Percentiles rank a stretch among this genome's conserved stretches.
Evolutionary conservation across 2,329 filamentous ascomycete genomes (phyloP).

Genomic region (Pseudopithomyces maydicus): DNA sequence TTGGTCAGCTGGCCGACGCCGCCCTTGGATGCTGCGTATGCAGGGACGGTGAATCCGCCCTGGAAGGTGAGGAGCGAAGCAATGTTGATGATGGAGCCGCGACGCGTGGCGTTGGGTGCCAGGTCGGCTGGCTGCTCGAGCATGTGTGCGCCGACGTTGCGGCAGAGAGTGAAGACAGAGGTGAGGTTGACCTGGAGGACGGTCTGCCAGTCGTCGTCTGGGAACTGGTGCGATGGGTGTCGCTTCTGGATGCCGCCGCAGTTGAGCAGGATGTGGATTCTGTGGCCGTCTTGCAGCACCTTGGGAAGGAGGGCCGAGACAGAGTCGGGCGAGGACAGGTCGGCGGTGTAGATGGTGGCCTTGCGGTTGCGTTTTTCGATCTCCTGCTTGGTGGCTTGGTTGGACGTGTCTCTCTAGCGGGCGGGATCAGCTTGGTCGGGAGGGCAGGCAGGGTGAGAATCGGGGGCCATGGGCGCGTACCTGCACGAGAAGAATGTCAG

Average conservation of each 20-base stretch:
- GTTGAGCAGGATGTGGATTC: conserved; percentile 80
- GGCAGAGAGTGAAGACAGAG: conserved; percentile 76
- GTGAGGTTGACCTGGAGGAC: conserved; percentile 88
- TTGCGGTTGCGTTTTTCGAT: conserved; percentile 70
- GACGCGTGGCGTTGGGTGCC: conserved; percentile 48
- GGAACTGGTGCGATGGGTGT: conserved; percentile 76
- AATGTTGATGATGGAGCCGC: conserved; percentile 82
- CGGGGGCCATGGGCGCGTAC: conserved; percentile 29
- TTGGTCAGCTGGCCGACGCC: conserved; percentile 86
- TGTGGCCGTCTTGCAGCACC: conserved; percentile 64
- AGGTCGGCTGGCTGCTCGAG: conserved; percentile 61
- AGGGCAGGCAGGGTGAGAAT: neutral
- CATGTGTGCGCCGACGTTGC: conserved; percentile 81
- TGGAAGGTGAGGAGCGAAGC: conserved; percentile 82
- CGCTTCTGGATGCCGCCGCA: conserved; percentile 85
- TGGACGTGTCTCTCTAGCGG: conserved; percentile 60
- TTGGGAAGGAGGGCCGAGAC: conserved; percentile 66
- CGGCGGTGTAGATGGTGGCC: conserved; percentile 70
- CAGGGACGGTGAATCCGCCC: conserved; percentile 85
- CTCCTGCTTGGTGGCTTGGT: conserved; percentile 61
- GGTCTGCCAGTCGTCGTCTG: conserved; percentile 76
- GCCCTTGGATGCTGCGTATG: conserved; percentile 85
- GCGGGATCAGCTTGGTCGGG: conserved; percentile 1
- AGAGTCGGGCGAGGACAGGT: conserved; percentile 66
- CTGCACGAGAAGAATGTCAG: conserved; percentile 57